phyloP scores from a whole-genome alignment of 2,329 filamentous ascomycete species.

The Diaporthe sp. region DNA sequence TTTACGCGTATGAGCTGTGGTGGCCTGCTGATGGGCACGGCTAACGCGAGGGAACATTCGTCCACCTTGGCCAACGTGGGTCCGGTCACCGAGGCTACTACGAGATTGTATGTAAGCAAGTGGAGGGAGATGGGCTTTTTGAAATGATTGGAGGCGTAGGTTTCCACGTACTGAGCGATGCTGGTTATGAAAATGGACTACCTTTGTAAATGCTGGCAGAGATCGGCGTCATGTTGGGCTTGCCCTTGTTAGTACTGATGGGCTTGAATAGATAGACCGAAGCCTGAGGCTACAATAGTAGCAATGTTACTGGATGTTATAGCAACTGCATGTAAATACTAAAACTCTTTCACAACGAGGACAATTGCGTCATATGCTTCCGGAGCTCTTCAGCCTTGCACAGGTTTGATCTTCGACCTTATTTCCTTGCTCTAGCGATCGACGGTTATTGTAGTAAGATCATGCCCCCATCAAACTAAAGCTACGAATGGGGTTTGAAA shows the following conservation, averaged over 20 bases:
- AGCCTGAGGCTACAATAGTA: no score
- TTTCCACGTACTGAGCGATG: background rate
- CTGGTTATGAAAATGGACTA: background rate
- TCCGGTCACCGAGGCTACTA: background rate
- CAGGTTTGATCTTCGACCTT: no score
- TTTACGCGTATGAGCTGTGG: conserved; percentile 51
- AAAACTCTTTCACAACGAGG: no score
- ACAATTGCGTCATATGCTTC: no score
- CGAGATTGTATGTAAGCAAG: conserved; percentile 1
- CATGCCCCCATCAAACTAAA: no score
- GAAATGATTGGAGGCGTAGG: background rate
- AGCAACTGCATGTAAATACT: no score
- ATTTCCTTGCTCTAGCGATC: no score
- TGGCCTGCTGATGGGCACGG: conserved; percentile 48
- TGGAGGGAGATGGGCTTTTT: conserved; percentile 6
- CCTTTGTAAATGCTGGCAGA: background rate
- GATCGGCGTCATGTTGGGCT: background rate
- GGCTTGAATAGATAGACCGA: no score
- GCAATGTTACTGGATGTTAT: no score
- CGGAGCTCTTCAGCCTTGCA: no score
- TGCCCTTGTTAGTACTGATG: background rate
- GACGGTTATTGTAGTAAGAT: no score
- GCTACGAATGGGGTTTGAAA: no score
- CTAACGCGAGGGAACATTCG: conserved; percentile 46
- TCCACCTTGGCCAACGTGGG: conserved; percentile 26